These are phyloP conservation scores for Xerocomellus intermedius DNA, from an alignment of 768 basidiomycete species.

Conservation along the genomic window DNA sequence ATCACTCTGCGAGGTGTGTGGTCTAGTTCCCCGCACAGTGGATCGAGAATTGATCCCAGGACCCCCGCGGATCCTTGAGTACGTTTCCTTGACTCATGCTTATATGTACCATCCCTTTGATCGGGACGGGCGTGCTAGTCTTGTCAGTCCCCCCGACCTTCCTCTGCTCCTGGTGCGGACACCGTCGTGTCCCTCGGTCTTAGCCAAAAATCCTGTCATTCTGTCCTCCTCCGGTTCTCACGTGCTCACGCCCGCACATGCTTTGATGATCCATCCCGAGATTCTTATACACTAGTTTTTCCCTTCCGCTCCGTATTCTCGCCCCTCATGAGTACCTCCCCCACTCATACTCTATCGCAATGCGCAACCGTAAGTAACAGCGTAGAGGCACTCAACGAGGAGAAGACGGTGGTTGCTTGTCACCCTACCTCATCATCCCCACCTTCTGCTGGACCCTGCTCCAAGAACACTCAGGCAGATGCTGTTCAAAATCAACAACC, in stretches of 20 bases:
- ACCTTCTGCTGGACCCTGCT: conserved; percentile 1
- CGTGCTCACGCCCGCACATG: conserved; percentile 6
- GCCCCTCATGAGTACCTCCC: conserved; percentile 27
- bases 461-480: neutral
- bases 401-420: conserved; percentile 17
- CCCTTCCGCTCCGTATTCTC: conserved; percentile 1
- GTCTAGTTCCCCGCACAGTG: conserved; percentile 29
- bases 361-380: conserved; percentile 33
- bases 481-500: conserved; percentile 16
- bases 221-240: conserved; percentile 12
- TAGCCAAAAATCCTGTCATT: conserved; percentile 1
- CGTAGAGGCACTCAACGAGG: conserved; percentile 24
- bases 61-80: conserved; percentile 31
- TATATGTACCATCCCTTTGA: conserved; percentile 27
- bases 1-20: conserved; percentile 13
- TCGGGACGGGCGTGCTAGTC: conserved; percentile 15
- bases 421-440: neutral
- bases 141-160: conserved; percentile 7
- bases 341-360: conserved; percentile 31
- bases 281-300: conserved; percentile 17
- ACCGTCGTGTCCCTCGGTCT: conserved; percentile 4
- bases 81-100: conserved; percentile 10
- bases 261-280: conserved; percentile 14
- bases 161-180: conserved; percentile 7
- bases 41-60: conserved; percentile 30